Base-by-base conservation (phyloP, 208 protist species). In the Trypanosomatidae sp. region DNA sequence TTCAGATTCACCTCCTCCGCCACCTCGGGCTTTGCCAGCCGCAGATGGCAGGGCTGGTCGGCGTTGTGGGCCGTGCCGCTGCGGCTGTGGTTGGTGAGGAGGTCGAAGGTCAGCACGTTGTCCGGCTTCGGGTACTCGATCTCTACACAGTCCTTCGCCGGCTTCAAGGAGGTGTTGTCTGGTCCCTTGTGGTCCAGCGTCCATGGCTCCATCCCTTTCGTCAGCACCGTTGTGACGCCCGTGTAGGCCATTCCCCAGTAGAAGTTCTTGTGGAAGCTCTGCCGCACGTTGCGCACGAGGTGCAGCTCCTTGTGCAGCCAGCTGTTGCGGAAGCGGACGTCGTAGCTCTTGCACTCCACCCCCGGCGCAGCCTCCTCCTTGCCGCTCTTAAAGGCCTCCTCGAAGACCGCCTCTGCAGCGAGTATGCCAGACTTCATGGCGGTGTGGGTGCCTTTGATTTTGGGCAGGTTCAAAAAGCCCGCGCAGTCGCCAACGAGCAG, bases 71-170 rank as follows among this genome's bases (percentile, higher is more conserved):
- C 93, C n/a, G 97, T 99, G 59, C 98, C 97, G 68, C 88, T 98
- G 52, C 97, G 89, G 67, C 86, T 89, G 47, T 99, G 91, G 76
- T 96, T 99, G 1, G 98, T 98, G 30, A 99, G 91, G 2, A 99
- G 77, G 79, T 99, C 98, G 77, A 99, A 99, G 44, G 92, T 99
- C 53, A 99, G 73, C 62, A 90, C 92, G 28, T 87, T 86, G 80
- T 99, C 98, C 19, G 98, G 96, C 81, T 99, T 99, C n/a, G 98
- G 97, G 87, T 99, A 99, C 73, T 96, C 88, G 56, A 99, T 99
- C 25, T 80, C 85, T 22, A 74, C 77, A 66, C 86, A 91, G 22
- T 98, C 85, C 2, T 64, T 74, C 28, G 91, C 89, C 1, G 89
- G 90, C 77, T 93, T 90, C 10, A n/a, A n/a, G n/a, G n/a, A n/a